Conservation (phyloP, 2,329 filamentous ascomycete species). For the Fusarium verticillioides region DNA sequence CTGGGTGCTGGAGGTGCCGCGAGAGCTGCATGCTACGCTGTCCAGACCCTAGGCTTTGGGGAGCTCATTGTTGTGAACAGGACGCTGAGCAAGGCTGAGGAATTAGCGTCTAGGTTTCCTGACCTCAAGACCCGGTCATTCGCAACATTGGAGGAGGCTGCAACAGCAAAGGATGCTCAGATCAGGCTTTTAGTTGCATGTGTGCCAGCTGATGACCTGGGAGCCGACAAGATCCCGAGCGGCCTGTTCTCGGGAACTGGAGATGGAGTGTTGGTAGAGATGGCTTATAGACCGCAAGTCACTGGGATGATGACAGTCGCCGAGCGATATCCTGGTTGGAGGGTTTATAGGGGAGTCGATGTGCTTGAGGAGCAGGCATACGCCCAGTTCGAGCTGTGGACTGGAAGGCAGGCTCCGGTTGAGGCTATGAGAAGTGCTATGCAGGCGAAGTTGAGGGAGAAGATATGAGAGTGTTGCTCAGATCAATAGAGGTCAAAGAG, state of each 20-base stretch:
- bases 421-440: not conserved
- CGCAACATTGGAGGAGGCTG: not conserved
- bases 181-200: not conserved
- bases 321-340: not conserved
- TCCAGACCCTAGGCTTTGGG: not conserved
- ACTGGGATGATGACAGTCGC: constrained; percentile 5
- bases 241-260: not conserved
- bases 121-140: not conserved
- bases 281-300: not conserved
- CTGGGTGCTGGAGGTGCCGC: constrained; percentile 1
- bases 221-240: not conserved
- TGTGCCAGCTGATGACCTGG: not conserved
- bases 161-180: fast-evolving
- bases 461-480: not conserved
- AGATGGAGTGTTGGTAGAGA: not conserved
- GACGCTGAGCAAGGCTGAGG: not conserved
- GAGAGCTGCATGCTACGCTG: constrained; percentile 7
- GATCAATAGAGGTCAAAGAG: too few relatives aligned
- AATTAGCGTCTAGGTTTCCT: not conserved
- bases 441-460: not conserved
- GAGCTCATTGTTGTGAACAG: constrained; percentile 4
- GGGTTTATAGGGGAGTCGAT: not conserved
- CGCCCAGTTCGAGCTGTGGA: constrained; percentile 9
- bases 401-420: not conserved
- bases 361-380: constrained; percentile 7